Evolutionary conservation across 257 asterid genomes (phyloP).

Genomic region (Verbena officinalis): DNA sequence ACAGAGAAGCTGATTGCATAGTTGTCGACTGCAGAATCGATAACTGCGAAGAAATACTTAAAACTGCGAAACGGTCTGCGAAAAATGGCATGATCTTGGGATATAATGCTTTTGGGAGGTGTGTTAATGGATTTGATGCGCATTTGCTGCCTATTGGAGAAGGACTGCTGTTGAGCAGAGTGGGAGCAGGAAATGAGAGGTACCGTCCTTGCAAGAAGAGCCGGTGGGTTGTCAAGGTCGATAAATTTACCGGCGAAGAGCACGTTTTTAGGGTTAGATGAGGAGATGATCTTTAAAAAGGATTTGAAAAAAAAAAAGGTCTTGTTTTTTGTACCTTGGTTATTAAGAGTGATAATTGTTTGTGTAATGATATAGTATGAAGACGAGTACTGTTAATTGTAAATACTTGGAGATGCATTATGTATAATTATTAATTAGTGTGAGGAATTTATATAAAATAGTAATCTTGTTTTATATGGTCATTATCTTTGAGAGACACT

Average conservation of each 20-base stretch:
- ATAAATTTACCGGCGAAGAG: conserved; percentile 62
- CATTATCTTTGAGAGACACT: background rate
- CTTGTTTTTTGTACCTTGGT: no score
- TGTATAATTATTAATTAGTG: background rate
- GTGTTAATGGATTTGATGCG: conserved; percentile 19
- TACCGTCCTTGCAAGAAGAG: conserved; percentile 20
- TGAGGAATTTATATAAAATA: background rate
- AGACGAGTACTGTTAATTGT: background rate
- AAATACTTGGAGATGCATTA: background rate
- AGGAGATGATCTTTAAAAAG: no score
- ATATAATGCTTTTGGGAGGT: conserved; percentile 62
- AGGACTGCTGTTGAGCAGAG: conserved; percentile 61
- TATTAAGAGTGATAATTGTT: background rate
- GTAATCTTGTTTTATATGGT: background rate
- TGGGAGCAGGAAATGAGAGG: conserved; percentile 8
- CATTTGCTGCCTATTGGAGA: conserved; percentile 68
- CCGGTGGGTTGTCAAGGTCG: conserved; percentile 68
- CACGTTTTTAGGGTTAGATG: conserved; percentile 63
- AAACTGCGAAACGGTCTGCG: conserved; percentile 23
- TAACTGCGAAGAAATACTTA: conserved; percentile 42
- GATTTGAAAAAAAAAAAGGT: no score
- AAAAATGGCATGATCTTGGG: conserved; percentile 51
- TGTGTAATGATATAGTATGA: conserved; percentile 4
- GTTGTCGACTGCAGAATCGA: conserved; percentile 62
- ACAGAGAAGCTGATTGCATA: conserved; percentile 62